Percentiles rank a stretch among this genome's conserved stretches.
Conservation (phyloP, 176 grass and related monocot species). For the Rhynchospora pubera region DNA sequence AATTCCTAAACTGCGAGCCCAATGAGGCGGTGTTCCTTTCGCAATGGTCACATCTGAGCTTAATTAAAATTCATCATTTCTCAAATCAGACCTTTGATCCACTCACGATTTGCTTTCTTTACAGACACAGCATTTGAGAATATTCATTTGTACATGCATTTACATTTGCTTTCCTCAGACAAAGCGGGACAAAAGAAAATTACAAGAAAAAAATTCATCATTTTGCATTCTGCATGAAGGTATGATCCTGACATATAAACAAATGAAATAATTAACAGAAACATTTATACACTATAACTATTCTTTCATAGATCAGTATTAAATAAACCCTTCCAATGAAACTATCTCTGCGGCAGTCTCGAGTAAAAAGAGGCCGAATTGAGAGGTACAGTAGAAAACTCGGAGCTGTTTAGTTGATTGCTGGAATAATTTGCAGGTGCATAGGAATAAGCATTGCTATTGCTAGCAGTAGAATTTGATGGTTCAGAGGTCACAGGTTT, state of each 20-base stretch:
- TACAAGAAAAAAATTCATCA: not conserved
- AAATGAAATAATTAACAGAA: slow-evolving; percentile 10
- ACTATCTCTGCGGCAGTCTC: not conserved
- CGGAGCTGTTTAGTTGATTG: slow-evolving; percentile 12
- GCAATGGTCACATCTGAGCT: no score
- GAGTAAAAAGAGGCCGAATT: not conserved
- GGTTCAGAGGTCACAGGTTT: not conserved
- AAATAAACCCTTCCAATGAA: not conserved
- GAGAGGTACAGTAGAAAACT: not conserved
- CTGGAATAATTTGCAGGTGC: not conserved
- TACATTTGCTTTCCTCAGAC: not conserved
- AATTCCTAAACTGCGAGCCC: no score
- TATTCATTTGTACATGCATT: slow-evolving; percentile 1
- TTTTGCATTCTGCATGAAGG: not conserved
- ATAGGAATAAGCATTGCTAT: not conserved
- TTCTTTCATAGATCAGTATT: not conserved
- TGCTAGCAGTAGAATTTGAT: slow-evolving; percentile 5
- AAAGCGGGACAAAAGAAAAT: not conserved
- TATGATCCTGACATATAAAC: slow-evolving; percentile 1
- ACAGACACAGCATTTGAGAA: not conserved
- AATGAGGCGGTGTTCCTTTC: no score
- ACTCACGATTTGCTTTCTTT: not conserved
- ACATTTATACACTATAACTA: not conserved
- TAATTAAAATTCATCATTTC: no score
- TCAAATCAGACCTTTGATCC: not conserved